Evolutionary conservation across 768 basidiomycete species (phyloP), one percentile per base, ranked within the genome.

Genomic region (Hericium coralloides): DNA sequence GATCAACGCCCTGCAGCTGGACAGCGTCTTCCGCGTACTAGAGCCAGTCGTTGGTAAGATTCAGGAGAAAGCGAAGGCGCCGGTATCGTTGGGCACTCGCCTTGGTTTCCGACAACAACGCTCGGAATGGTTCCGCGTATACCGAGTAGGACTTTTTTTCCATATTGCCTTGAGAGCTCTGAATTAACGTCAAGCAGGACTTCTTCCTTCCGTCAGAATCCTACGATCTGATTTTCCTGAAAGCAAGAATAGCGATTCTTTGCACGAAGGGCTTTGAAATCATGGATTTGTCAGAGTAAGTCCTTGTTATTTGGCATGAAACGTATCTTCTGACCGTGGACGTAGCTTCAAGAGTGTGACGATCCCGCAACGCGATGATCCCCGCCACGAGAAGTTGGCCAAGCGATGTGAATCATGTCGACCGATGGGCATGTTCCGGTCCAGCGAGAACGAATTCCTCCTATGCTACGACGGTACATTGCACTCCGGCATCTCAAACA

Each of bases 231-330:
- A 84, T 93, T 59, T 98, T 98, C 79, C 75, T 98, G 56, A 94
- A 95, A 68, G 89, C 89, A 9, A 90, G 89, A 72, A 89, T 99
- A 60, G 94, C 90, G 3, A 89, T 99, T 56, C 79, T 97, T 26
- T 95, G 95, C 63, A 85, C 89, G 0, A 92, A 91, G 66, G 94
- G 95, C 41, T 98, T 98, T 64, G 95, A 98, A 70, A 95, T 98
- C 64, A 98, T 98, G 89, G 92, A 98, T 64, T 79, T 98, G 43
- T 83, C 84, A 22, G 91, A 95, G 90, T 95, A 74, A 48, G 89
- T 69, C 22, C 8, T 23, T 15, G 15, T 31, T 49, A 10, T 23
- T n/a, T 20, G n/a, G 9, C 6, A 5, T 36, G 10, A 1, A 39
- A 55, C 53, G 3, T 39, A n/a, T 38, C 57, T 54, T 26, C 49